Evolutionary conservation across 2,329 filamentous ascomycete genomes (phyloP), one percentile per base, ranked within the genome.

Genomic region (Botrytis medusae): DNA sequence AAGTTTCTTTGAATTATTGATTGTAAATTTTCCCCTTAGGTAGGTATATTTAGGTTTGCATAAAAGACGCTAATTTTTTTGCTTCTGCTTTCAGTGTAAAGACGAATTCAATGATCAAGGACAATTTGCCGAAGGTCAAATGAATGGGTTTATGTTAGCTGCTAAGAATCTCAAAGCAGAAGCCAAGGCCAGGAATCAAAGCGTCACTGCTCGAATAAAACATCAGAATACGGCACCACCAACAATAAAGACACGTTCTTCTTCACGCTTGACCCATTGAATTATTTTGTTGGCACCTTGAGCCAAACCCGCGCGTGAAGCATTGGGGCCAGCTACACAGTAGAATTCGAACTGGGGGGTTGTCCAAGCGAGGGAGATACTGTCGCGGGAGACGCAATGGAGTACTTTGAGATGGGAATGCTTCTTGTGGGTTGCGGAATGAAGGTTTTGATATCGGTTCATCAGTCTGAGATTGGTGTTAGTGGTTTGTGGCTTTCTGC

Each of bases 161-260:
- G 46, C 6, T 40, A 62, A 62, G 34, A 62, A 40, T 54, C 64
- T 18, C 25, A 29, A 32, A 18, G 48, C 34, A 48, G 34, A 42
- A 18, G 34, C 34, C 5, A 48, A 68, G 12, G 25, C 65, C 59
- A 37, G n/a, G 25, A 25, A 4, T 14, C n/a, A 16, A 29, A 44
- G 20, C 37, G n/a, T 12, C 42, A 64, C 29, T 60, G 29, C 59
- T 44, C 4, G 25, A 69, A 14, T 63, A 48, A 60, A 59, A 29
- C 6, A 20, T 68, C 77, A 81, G 63, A 92, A 92, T 77, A 98
- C 95, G 61, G 95, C 96, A n/a, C 96, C 97, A 1, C 96, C 96
- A 80, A 99, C 96, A 74, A 99, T 97, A 80, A 99, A 99, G 9
- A 98, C 85, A 73, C 96, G 87, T 83, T 98, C 95, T 82, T 98